These are phyloP conservation scores for Dictyostelium citrinum DNA, from an alignment of 78 protist species.

Conservation along the genomic window DNA sequence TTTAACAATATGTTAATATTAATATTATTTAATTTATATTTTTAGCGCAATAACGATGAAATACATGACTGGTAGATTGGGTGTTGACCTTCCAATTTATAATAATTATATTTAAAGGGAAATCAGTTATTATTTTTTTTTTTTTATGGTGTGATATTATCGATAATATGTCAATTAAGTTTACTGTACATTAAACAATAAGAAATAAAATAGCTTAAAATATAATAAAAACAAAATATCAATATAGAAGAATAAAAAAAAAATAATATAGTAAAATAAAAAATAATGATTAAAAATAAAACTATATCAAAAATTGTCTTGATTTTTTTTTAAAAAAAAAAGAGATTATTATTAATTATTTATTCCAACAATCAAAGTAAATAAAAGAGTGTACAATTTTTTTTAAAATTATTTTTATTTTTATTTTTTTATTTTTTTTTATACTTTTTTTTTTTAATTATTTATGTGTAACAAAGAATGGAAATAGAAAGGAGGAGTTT, in stretches of 20 bases:
- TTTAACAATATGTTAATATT: too few species aligned
- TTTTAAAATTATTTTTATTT: too few species aligned
- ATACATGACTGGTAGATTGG: not conserved
- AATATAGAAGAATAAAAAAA: not conserved
- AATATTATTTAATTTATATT: too few species aligned
- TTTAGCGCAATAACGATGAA: not conserved
- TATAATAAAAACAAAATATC: not conserved
- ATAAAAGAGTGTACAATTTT: too few species aligned
- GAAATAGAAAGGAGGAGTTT: not conserved
- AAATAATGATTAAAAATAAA: too few species aligned
- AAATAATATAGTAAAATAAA: too few species aligned
- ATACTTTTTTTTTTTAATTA: not conserved
- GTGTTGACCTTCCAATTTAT: not conserved
- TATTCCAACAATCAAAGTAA: too few species aligned
- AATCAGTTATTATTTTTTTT: not conserved
- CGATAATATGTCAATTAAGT: not conserved
- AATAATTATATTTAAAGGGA: not conserved
- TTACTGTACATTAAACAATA: not conserved
- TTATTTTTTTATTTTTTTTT: not conserved
- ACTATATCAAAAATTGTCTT: too few species aligned
- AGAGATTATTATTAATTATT: too few species aligned
- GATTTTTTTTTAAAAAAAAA: too few species aligned
- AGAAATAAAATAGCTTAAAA: not conserved
- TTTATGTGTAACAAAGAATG: not conserved
- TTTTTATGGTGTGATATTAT: not conserved